These are phyloP conservation scores for Monosporascus sp. DNA, from an alignment of 2,329 filamentous ascomycete genomes.

Conservation along the genomic window DNA sequence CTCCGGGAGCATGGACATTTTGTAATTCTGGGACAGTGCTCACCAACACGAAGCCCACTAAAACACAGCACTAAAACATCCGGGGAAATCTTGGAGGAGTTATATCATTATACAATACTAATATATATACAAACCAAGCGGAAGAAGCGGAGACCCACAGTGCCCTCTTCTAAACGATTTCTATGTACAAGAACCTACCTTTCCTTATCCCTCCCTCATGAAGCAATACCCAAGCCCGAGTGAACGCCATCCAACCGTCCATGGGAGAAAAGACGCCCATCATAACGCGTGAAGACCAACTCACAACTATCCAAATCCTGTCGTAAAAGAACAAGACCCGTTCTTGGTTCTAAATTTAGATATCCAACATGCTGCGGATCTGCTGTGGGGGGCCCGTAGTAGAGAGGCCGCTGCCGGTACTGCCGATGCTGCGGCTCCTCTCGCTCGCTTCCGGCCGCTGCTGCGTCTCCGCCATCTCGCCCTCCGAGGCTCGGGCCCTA, in stretches of 20 bases:
- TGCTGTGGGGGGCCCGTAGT: conserved; percentile 45
- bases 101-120: background rate
- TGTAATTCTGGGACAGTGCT: too few species aligned
- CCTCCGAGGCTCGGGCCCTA: conserved; percentile 15
- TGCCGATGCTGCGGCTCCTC: conserved; percentile 40
- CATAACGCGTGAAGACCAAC: background rate
- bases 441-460: conserved; percentile 26
- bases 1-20: too few species aligned
- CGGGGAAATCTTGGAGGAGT: background rate
- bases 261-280: background rate
- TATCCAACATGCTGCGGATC: conserved; percentile 53
- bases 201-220: too few species aligned
- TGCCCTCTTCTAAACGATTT: too few species aligned
- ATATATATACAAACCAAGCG: too few species aligned
- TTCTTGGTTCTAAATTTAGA: conserved; percentile 27
- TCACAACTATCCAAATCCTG: too few species aligned
- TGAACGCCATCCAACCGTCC: too few species aligned
- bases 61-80: background rate
- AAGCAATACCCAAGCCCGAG: too few species aligned
- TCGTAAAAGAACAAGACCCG: too few species aligned
- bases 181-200: too few species aligned
- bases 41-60: too few species aligned
- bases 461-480: background rate
- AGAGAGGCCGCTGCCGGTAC: conserved; percentile 41
- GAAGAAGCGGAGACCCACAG: too few species aligned